Evolutionary conservation across 495 filamentous ascomycete species (phyloP), one percentile per base, ranked within the genome.

Genomic region (Penicillium maclennaniae): DNA sequence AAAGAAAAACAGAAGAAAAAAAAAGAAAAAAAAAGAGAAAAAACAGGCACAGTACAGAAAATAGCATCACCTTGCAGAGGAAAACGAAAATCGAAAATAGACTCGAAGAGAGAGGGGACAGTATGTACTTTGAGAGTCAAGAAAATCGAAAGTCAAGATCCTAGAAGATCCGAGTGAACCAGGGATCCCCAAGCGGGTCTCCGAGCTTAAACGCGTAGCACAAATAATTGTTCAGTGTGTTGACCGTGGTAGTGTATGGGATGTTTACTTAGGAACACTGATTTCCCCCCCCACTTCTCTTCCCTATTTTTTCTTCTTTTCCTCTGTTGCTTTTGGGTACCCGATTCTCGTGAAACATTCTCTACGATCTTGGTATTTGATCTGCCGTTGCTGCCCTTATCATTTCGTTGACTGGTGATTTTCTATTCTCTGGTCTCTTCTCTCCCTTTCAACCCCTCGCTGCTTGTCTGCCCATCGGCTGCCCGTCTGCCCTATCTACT

Each of bases 271-370:
- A 23, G 23, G 23, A 23, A 23, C 23, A 23, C 23, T 23, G 19
- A 31, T 15, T 25, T 21, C 41, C 47, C 26, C 41, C 47, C 51
- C 49, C 55, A 51, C 50, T 45, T 50, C 25, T n/a, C 45, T 45
- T 17, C 37, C 28, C 37, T 49, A 8, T n/a, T 39, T 27, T 47
- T 47, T 51, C 52, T 59, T 51, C 43, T 36, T 41, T 40, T 8
- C n/a, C 23, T 43, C 48, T 49, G 23, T 23, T 23, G 23, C 34
- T 47, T 57, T 63, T 63, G 60, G 60, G 60, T 60, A 63, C 60
- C 60, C 21, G 45, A 53, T 60, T 57, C 49, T 62, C 56, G 56
- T 62, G 56, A 51, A 56, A 60, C 60, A 38, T 58, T 42, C 54
- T 59, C 53, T 58, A 53, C 14, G 23, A 23, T 34, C 23, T 49